Evolutionary conservation across 2,329 filamentous ascomycete species (phyloP), one percentile per base, ranked within the genome.

Genomic region (Xylariales sp.): DNA sequence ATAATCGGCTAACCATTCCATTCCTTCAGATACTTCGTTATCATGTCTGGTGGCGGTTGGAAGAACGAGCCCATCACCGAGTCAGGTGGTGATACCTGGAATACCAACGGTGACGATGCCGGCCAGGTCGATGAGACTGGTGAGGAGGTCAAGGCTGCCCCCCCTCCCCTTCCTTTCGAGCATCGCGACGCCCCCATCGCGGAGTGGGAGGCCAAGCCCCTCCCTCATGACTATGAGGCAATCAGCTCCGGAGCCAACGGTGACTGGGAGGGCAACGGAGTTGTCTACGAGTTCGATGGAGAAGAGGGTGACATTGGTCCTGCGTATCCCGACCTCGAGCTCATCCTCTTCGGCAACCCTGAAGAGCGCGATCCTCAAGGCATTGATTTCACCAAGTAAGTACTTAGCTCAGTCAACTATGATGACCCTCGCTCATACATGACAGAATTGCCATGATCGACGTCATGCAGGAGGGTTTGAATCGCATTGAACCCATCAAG

Each of bases 301-400:
- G 88, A 95, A 3, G 86, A 76, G 51, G 93, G 91, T 2, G 91
- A 97, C 29, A 71, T 98, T 40, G 91, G 84, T 5, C 89, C 89
- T 0, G 70, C 69, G 37, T 76, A 82, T 40, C 68, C 74, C 0
- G 76, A 80, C 35, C 76, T 98, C 0, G 91, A 97, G 68, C 52
- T 74, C 6, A 69, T 84, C 52, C 78, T 98, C 5, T 98, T 94
- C 44, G 80, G 80, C 4, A 60, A 68, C 42, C 71, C 76, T 0
- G 64, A 68, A 5, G 69, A 76, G 33, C 68, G 76, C 20, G 59
- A 58, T 38, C 50, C 66, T 60, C 40, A 55, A 2, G 86, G 86
- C 3, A 68, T 80, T 25, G 74, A 83, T 15, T 84, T 88, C 53
- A 68, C 75, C 18, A 79, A 70, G 74, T 83, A 69, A 60, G 74